Conservation (phyloP, 345 rosid species). For the Pseudoturritis turrita region DNA sequence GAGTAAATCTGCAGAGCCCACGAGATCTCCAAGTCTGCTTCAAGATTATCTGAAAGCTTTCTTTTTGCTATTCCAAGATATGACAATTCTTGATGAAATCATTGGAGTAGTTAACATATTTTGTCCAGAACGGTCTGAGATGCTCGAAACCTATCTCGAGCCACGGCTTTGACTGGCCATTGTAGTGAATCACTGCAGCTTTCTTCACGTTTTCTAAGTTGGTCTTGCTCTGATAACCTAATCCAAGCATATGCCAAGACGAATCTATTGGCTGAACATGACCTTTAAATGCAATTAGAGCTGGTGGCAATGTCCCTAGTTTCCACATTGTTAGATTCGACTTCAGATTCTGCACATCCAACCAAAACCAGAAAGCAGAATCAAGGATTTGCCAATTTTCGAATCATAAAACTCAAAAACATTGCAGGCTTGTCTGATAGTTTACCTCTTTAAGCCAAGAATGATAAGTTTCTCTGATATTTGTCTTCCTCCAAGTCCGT, state of each 20-base stretch:
- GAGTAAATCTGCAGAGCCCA: conserved; percentile 2
- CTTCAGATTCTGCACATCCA: conserved; percentile 67
- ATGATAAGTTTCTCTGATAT: conserved; percentile 84
- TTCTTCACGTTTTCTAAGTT: conserved; percentile 50
- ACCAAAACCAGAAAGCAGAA: background rate
- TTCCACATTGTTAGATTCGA: conserved; percentile 95
- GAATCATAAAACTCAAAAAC: background rate
- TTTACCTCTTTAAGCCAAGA: conserved; percentile 90
- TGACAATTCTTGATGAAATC: conserved; percentile 91
- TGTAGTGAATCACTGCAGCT: conserved; percentile 95
- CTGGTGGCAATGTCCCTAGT: conserved; percentile 97
- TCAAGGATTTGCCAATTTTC: background rate
- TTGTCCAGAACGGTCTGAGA: conserved; percentile 99
- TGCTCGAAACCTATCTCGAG: conserved; percentile 91
- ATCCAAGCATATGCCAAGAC: conserved; percentile 95
- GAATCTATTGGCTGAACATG: conserved; percentile 82
- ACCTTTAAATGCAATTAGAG: conserved; percentile 90
- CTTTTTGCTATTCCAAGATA: conserved; percentile 56
- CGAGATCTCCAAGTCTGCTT: conserved; percentile 8
- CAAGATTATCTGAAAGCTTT: background rate
- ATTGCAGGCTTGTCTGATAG: background rate
- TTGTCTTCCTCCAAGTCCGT: conserved; percentile 81
- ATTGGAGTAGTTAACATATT: conserved; percentile 80
- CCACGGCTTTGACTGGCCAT: conserved; percentile 98
- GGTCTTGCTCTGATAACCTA: conserved; percentile 90